Evolutionary conservation across 768 basidiomycete species (phyloP).

Genomic region (Mycena floridula): DNA sequence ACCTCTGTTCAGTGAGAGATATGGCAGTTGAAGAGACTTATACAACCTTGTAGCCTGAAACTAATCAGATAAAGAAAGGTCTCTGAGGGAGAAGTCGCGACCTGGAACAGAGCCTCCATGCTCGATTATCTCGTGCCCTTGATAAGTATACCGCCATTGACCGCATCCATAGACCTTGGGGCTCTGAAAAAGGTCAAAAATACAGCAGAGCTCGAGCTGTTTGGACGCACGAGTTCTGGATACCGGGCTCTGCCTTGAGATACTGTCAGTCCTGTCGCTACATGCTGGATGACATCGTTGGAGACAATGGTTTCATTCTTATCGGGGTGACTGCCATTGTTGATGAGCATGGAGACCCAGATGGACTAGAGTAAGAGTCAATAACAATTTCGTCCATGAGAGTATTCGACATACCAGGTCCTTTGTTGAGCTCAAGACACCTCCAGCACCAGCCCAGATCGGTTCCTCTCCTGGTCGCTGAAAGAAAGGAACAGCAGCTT

Average conservation of each 20-base stretch:
- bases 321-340: slow-evolving; percentile 30
- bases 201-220: background rate
- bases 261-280: slow-evolving; percentile 28
- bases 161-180: slow-evolving; percentile 33
- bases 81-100: slow-evolving; percentile 22
- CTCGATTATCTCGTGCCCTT: slow-evolving; percentile 35
- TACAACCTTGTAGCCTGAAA: too few species aligned
- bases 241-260: slow-evolving; percentile 25
- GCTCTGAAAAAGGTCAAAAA: slow-evolving; percentile 18
- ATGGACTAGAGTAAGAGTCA: slow-evolving; percentile 10
- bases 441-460: slow-evolving; percentile 36
- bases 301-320: slow-evolving; percentile 32
- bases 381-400: slow-evolving; percentile 8
- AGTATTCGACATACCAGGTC: slow-evolving; percentile 26
- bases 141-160: slow-evolving; percentile 32
- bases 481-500: slow-evolving; percentile 34
- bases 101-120: slow-evolving; percentile 38
- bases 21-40: too few species aligned
- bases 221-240: slow-evolving; percentile 29
- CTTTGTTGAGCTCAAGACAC: slow-evolving; percentile 30
- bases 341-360: slow-evolving; percentile 36
- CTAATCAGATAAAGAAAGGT: too few species aligned
- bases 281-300: slow-evolving; percentile 26
- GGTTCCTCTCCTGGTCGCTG: slow-evolving; percentile 31
- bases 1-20: too few species aligned